Base-by-base conservation (phyloP, 1,284 basidiomycete genomes). In the Fomes fomentarius region DNA sequence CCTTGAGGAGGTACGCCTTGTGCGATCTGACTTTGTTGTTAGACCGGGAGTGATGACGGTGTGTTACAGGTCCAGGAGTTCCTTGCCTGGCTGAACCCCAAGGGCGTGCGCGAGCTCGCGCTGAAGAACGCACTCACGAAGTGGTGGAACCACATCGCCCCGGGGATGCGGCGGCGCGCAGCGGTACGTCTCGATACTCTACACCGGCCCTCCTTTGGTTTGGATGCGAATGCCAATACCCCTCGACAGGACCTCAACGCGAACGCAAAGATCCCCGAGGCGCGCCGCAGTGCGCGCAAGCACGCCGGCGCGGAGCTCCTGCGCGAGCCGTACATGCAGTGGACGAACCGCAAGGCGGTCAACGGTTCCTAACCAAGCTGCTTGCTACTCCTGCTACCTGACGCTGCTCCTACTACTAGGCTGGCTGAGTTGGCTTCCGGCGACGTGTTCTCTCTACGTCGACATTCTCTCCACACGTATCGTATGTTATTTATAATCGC, bases 31-130 rank as follows among this genome's bases (percentile, higher is more conserved):
- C 38, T 41, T 30, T 50, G 6, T n/a, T n/a, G n/a, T n/a, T n/a
- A n/a, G n/a, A n/a, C n/a, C n/a, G n/a, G n/a, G n/a, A n/a, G n/a
- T n/a, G n/a, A n/a, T n/a, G n/a, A n/a, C n/a, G n/a, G n/a, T n/a
- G n/a, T 30, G 12, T n/a, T 34, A 37, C 67, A 96, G 91, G 72
- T 97, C 53, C 87, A 93, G 41, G 84, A 87, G 58, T 91, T 94
- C 63, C 72, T 93, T 43, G 81, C 85, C 3, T 98, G 96, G 96
- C 78, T 99, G 19, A 96, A 98, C 67, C 80, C 87, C 21, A 94
- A 94, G 71, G 97, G 96, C 7, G 82, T 88, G 46, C 86, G 96
- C 44, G 96, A 98, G 71, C 74, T 89, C 38, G 86, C 89, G 30
- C 80, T 98, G 49, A 91, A 93, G 72, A 88, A 87, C 53, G 74